Evolutionary conservation across 257 asterid genomes (phyloP).

Genomic region (Plectranthus barbatus): DNA sequence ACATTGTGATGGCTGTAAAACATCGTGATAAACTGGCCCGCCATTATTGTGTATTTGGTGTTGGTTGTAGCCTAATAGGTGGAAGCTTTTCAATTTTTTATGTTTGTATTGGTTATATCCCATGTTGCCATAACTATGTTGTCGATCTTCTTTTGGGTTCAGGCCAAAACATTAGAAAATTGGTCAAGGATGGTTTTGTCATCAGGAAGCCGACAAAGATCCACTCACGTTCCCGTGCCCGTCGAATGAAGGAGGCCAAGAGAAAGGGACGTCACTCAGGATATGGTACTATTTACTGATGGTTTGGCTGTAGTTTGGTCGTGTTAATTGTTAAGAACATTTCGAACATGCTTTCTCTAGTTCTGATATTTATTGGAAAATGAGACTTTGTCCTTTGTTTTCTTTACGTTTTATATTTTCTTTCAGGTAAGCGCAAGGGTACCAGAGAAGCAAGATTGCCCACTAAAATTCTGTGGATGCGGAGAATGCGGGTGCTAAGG

Average conservation of each 20-base stretch:
- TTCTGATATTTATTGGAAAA: too few species aligned
- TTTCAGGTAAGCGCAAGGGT: conserved; percentile 91
- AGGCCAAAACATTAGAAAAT: conserved; percentile 82
- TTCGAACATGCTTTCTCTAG: too few species aligned
- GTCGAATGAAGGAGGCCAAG: conserved; percentile 91
- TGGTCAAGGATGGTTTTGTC: conserved; percentile 91
- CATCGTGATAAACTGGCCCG: too few species aligned
- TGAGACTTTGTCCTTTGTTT: too few species aligned
- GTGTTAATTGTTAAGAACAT: too few species aligned
- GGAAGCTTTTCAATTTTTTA: too few species aligned
- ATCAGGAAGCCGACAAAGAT: conserved; percentile 96
- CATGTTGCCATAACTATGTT: too few species aligned
- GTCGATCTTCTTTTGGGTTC: not conserved
- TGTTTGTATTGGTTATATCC: too few species aligned
- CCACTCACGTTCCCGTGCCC: conserved; percentile 91
- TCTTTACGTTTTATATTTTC: not conserved
- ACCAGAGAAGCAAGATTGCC: conserved; percentile 97
- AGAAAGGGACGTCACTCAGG: conserved; percentile 98
- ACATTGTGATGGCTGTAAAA: too few species aligned
- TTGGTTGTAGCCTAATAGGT: too few species aligned
- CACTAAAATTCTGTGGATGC: conserved; percentile 90
- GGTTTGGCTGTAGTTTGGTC: not conserved
- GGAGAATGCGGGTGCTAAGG: conserved; percentile 90
- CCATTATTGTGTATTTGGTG: too few species aligned
- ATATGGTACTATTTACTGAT: conserved; percentile 43